Evolutionary conservation across 2,329 filamentous ascomycete species (phyloP), one percentile per base, ranked within the genome.

Genomic region (Trichoderma simmonsii): DNA sequence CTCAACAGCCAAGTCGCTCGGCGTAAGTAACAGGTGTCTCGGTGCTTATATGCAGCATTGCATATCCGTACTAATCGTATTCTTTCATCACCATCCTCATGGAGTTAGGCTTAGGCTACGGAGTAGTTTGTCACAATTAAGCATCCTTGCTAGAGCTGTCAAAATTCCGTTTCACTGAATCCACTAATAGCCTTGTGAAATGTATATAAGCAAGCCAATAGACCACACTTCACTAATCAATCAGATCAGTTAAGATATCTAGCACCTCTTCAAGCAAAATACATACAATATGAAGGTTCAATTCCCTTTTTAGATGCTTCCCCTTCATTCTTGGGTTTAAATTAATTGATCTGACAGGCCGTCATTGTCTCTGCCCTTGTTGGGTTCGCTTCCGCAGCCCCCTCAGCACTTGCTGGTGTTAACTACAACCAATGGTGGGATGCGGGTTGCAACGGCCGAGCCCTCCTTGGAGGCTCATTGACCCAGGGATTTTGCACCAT

Each of bases 81-180:
- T 21, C 32, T 21, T 59, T 1, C 15, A 60, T 36, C 66, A 69
- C 66, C 66, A 69, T 60, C 66, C 66, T 69, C 51, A 51, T 69
- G 12, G 3, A 69, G 66, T 69, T 34, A 69, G 36, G 57, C 39
- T 28, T 14, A 21, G 26, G 28, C 39, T 43, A 43, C 39, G 15
- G 15, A n/a, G 18, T 68, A 21, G 34, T 24, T 48, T 48, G 14
- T 24, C 12, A 26, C 24, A 61, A 21, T 34, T 48, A 9, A 18
- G 15, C 26, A 68, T 48, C 36, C 54, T 48, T 32, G 26, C 11
- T 34, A 15, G n/a, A 2, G 18, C 28, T 43, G 21, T 65, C 36
- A 63, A 15, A 62, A 26, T 4, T 11, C 60, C 21, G 24, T 24
- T 39, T 62, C n/a, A 14, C 21, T 8, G 60, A 43, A 15, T 62